Base-by-base conservation (phyloP, 371 early-diverging fungal genomes). In the Circinella minor region DNA sequence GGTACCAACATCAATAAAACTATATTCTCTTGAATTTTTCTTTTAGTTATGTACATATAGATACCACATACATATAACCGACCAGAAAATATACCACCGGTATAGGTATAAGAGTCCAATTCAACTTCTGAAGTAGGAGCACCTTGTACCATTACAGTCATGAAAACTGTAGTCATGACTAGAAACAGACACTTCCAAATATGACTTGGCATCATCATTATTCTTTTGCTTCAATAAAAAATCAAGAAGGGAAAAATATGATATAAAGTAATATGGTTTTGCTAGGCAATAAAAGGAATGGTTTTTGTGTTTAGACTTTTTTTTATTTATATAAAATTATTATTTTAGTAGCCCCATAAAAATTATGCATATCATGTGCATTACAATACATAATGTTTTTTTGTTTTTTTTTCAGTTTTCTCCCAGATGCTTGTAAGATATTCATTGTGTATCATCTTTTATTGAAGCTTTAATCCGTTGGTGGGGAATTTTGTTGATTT, bases 31-130 rank as follows among this genome's bases (percentile, higher is more conserved):
- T 15, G 27, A 27, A 49, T 38, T 2, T 5, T 15, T 46, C 17
- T 6, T 20, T 18, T 27, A 36, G 18, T 17, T 51, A 3, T 36
- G n/a, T 11, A 0, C 9, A 20, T 1, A 36, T 39, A 14, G 6
- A 54, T 13, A 39, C 36, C 55, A 69, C 73, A 27, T 74, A 79
- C 77, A 61, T 71, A 79, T 17, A 79, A 74, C 59, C 70, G 55
- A 47, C 80, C 80, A 57, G 77, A 62, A 11, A 79, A 59, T 14
- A 63, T 67, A 4, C 54, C 43, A 13, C 72, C 74, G 47, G 66
- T 49, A 34, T 74, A 78, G 0, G 37, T 67, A 46, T 71, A 78
- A 14, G 63, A 39, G 15, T 78, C 69, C 36, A 78, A 66, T 49
- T 78, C 36, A 4, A 76, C 71, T 27, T 38, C 48, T 9, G 66